Base-by-base conservation (phyloP, 768 basidiomycete genomes). In the Auricularia sp. region DNA sequence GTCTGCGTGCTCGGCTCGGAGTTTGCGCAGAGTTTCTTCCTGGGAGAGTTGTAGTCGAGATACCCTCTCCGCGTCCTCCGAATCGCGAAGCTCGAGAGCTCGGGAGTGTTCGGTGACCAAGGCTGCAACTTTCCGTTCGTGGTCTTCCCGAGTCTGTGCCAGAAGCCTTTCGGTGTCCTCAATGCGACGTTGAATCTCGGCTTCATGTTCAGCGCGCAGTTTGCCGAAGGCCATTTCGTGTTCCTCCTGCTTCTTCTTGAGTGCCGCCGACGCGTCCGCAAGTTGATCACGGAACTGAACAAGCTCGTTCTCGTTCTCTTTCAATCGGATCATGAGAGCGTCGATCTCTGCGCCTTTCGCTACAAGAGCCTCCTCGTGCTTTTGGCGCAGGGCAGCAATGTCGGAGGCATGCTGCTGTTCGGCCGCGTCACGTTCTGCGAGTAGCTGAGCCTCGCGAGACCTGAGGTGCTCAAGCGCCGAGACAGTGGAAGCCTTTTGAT, bases 11-110 rank as follows among this genome's bases (percentile, higher is more conserved):
- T 90, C 87, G 14, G 73, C 78, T 54, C 90, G 88, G 61, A 93
- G 82, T 69, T 89, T 89, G 14, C 85, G 89, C 51, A 94, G 77
- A 24, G 85, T 85, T 65, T 91, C 86, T 72, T 92, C 90, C 70
- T 91, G 92, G 71, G 92, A 87, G 69, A 88, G 90, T 70, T 90
- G 88, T 5, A 88, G 90, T 62, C 80, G 82, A 66, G 85, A 84
- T 14, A 90, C 80, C 47, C 79, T 76, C 13, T 80, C 77, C 5
- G 84, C 79, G 34, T 83, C 75, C 66, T 83, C 80, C 11, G 84
- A 85, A 54, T 87, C 86, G 72, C 84, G 85, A 72, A 80, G 78
- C 74, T 85, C 87, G 66, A 86, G 72, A 10, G 73, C 69, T 62
- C 82, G 82, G 14, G 80, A 77, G 69, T 90, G 86, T 62, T 85